These are phyloP conservation scores for Ogataea paraovalis DNA, from an alignment of 805 yeast species.

Conservation along the genomic window DNA sequence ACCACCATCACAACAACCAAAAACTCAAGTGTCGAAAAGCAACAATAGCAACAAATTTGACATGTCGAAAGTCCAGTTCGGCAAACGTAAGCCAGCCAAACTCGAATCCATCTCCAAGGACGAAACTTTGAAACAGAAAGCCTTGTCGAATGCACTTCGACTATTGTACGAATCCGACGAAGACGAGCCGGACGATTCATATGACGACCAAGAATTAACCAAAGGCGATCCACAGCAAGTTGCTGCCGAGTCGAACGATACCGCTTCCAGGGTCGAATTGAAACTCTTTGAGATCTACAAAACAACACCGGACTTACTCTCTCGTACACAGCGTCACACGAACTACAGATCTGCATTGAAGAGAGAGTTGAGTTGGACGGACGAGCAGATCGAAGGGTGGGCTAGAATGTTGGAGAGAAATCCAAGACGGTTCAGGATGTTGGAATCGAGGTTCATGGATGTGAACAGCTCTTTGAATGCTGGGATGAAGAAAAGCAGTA, in stretches of 20 bases:
- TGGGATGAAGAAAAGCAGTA: conserved; percentile 15
- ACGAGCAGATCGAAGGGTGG: conserved; percentile 95
- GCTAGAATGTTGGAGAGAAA: conserved; percentile 65
- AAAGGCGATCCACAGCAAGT: conserved; percentile 18
- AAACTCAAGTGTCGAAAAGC: background rate
- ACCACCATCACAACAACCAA: background rate
- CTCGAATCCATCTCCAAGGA: conserved; percentile 13
- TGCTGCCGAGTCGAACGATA: conserved; percentile 38
- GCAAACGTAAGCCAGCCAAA: conserved; percentile 29
- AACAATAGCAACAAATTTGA: background rate
- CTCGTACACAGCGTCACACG: conserved; percentile 42
- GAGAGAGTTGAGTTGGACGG: conserved; percentile 62
- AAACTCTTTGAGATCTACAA: conserved; percentile 54
- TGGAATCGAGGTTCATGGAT: conserved; percentile 59
- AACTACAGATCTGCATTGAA: conserved; percentile 49
- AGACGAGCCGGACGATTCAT: conserved; percentile 82
- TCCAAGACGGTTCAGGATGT: conserved; percentile 54
- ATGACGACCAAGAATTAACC: conserved; percentile 51
- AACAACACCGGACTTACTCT: conserved; percentile 46
- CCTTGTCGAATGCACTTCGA: conserved; percentile 52
- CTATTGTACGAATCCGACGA: conserved; percentile 72
- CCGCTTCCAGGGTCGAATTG: conserved; percentile 41
- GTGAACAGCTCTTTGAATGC: conserved; percentile 34
- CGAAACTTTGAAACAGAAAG: conserved; percentile 53
- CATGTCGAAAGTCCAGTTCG: conserved; percentile 27